Evolutionary conservation across 768 basidiomycete genomes (phyloP).

Genomic region (Exidia glandulosa): DNA sequence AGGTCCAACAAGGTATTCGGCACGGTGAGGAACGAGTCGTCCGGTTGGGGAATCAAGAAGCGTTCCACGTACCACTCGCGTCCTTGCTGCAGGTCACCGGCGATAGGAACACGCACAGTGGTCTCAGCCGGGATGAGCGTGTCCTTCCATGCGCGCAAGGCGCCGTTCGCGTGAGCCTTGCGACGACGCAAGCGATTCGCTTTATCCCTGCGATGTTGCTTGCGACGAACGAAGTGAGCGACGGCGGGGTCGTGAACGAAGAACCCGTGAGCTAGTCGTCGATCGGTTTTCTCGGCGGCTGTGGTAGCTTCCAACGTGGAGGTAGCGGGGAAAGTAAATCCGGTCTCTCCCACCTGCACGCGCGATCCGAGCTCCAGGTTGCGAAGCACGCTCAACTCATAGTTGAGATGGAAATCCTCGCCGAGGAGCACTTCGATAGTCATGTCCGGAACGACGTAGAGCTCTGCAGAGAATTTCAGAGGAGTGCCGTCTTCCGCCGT

Average conservation of each 20-base stretch:
- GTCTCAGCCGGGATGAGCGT: slow-evolving; percentile 1
- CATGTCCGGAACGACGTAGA: slow-evolving; percentile 16
- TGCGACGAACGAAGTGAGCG: too few species aligned
- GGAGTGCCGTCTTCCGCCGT: background rate
- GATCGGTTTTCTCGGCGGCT: background rate
- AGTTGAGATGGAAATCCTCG: slow-evolving; percentile 17
- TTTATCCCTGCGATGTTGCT: too few species aligned
- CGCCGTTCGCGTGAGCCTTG: background rate
- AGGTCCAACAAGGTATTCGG: background rate
- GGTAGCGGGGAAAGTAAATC: slow-evolving; percentile 4
- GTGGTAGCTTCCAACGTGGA: background rate
- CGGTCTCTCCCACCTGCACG: slow-evolving; percentile 11
- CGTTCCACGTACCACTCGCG: background rate
- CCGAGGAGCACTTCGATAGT: slow-evolving; percentile 20
- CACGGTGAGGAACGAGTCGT: background rate
- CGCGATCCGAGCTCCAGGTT: slow-evolving; percentile 2
- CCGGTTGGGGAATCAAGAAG: background rate
- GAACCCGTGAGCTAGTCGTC: background rate
- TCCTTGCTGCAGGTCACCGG: too few species aligned
- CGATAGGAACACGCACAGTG: background rate
- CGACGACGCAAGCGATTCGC: background rate
- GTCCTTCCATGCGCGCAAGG: background rate
- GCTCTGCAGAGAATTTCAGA: too few species aligned
- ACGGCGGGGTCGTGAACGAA: too few species aligned
- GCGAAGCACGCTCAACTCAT: slow-evolving; percentile 12